phyloP scores from a whole-genome alignment of 192 early-diverging fungal genomes.

The Coemansia aciculifera region DNA sequence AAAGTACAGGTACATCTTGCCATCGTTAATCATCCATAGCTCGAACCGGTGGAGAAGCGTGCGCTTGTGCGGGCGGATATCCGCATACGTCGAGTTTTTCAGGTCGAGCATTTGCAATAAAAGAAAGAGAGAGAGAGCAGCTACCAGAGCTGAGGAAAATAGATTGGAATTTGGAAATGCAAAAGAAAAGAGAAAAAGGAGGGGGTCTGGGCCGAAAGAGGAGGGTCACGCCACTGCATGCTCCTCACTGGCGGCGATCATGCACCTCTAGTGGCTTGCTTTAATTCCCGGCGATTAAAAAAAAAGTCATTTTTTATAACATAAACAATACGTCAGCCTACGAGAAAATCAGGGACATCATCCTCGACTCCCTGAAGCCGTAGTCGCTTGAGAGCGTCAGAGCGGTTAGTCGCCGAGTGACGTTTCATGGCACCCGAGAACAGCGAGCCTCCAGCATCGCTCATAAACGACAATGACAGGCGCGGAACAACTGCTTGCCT shows the following conservation, averaged over 20 bases:
- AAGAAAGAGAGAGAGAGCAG: conserved; percentile 1
- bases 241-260: background rate
- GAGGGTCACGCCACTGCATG: background rate
- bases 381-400: conserved; percentile 6
- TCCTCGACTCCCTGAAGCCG: background rate
- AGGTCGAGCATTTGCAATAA: conserved; percentile 39
- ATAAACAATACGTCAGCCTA: conserved; percentile 4
- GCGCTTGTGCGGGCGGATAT: conserved; percentile 34
- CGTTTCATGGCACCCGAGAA: too few species aligned
- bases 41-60: conserved; percentile 49
- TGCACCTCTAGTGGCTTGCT: background rate
- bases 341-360: conserved; percentile 18
- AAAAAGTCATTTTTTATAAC: background rate
- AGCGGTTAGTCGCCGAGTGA: background rate
- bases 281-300: background rate
- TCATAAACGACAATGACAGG: conserved; percentile 11
- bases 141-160: conserved; percentile 9
- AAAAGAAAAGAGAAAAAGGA: conserved; percentile 1
- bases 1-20: conserved; percentile 57
- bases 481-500: background rate
- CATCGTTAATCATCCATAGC: conserved; percentile 56
- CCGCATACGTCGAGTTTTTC: conserved; percentile 40
- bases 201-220: background rate
- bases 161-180: background rate
- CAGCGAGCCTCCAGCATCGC: background rate